Evolutionary conservation across 2,329 filamentous ascomycete genomes (phyloP), one percentile per base, ranked within the genome.

Genomic region (Colletotrichum sp.): DNA sequence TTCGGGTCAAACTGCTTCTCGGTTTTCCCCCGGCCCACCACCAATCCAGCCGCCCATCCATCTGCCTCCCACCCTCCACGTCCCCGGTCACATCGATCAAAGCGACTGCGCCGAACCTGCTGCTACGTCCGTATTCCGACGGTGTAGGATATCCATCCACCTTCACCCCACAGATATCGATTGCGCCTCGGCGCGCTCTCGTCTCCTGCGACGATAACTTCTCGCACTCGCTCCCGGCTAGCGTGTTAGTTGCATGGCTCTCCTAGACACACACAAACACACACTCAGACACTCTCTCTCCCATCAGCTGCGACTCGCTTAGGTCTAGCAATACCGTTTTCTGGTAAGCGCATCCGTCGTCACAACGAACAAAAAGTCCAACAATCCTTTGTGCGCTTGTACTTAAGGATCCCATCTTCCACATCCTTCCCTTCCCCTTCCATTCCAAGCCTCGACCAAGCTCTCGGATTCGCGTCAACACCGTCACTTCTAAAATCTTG

Each of bases 91-190:
- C 58, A 32, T 62, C 58, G 30, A 34, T 14, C 10, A 21, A 62
- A 21, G 43, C n/a, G 10, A 52, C n/a, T 52, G 43, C 13, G 43
- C 43, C 43, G 43, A 52, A 52, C 43, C 64, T 43, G 36, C 70
- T 72, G 52, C 21, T 72, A 72, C 70, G 70, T 61, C 70, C 70
- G 70, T 72, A 72, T 43, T 10, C 48, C 63, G 32, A 52, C 70
- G 63, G 26, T 64, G 24, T 63, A 34, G 21, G 5, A 14, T 24
- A 63, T 34, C 21, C n/a, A 21, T 34, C 61, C 32, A 38, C 61
- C 32, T 63, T 14, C 12, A 30, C 13, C 9, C 30, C 34, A 63
- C 24, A 52, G 43, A 52, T 26, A 21, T 43, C 61, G 34, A 24
- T 38, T 32, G 62, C 14, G 52, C 59, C 38, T 30, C 58, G 38